phyloP scores from a whole-genome alignment of 257 asterid species.

The Schizonepeta tenuifolia region DNA sequence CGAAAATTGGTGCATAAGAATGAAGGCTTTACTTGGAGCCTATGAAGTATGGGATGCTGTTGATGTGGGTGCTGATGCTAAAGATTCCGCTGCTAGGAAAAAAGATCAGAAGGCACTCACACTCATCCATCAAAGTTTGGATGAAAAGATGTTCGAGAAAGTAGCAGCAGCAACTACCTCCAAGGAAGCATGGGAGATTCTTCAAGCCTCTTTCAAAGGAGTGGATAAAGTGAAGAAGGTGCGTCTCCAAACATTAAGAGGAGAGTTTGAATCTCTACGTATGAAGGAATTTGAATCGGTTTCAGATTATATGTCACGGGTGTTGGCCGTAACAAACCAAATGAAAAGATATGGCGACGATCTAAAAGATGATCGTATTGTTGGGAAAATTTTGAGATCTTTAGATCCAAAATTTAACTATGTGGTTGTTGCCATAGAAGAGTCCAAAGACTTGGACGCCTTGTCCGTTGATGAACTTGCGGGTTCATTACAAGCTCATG shows the following conservation, averaged over 20 bases:
- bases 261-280: neutral
- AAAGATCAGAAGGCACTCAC: too few species aligned
- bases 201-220: neutral
- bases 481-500: slow-evolving; percentile 24
- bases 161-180: neutral
- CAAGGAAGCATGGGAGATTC: neutral
- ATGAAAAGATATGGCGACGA: slow-evolving; percentile 17
- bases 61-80: too few species aligned
- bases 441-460: neutral
- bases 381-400: slow-evolving; percentile 3
- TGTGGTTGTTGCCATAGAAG: neutral
- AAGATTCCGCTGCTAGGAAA: too few species aligned
- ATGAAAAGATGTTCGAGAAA: slow-evolving; percentile 10
- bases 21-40: too few species aligned
- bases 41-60: too few species aligned
- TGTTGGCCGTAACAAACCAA: neutral
- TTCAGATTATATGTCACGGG: neutral
- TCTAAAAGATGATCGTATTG: neutral
- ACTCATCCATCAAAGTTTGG: slow-evolving; percentile 3
- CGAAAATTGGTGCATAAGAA: too few species aligned
- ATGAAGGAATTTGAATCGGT: neutral
- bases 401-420: slow-evolving; percentile 5
- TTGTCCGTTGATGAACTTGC: too few species aligned
- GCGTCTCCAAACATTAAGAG: neutral
- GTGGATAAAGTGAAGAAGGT: neutral